Evolutionary conservation across 176 grass and related monocot genomes (phyloP), one percentile per base, ranked within the genome.

Genomic region (Carex parvula): DNA sequence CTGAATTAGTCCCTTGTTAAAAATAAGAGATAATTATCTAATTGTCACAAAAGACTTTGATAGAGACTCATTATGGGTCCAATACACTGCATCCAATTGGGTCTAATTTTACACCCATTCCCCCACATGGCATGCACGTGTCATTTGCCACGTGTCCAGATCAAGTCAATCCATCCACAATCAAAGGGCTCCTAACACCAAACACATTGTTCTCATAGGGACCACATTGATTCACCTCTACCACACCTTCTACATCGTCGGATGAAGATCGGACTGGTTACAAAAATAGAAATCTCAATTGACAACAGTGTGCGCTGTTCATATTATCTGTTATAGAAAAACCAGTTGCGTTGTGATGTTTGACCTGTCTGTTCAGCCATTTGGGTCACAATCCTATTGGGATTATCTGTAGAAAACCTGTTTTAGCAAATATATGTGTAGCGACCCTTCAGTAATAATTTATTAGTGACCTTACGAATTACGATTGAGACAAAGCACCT

Each of bases 121-220:
- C 33, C 35, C 81, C 81, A 83, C 62, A 83, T 83, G 81, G 39
- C 44, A 80, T 52, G 14, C 84, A 86, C 41, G 84, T 86, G 84
- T 4, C 6, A 15, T 0, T 15, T 3, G 39, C 60, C 73, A 65
- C 58, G 58, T 80, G 70, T 67, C 41, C 3, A 15, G 8, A 68
- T 83, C 41, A 2, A 3, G 15, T 1, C 60, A 14, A 7, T 83
- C 8, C 42, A 17, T 65, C 33, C n/a, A 17, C 7, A 26, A 83
- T 83, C 80, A 62, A 52, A 83, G 20, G 60, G 37, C 3, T 32
- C 3, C 0, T 1, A 83, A 67, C 41, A 67, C 20, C 80, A 24
- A 54, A 39, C 41, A 83, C 80, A 67, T 67, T 68, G 64, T 83
- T 59, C 42, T 65, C 42, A 52, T 30, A 9, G 80, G 80, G 42